Conservation (phyloP, 2,329 filamentous ascomycete genomes). For the Verticillium nonalfalfae region DNA sequence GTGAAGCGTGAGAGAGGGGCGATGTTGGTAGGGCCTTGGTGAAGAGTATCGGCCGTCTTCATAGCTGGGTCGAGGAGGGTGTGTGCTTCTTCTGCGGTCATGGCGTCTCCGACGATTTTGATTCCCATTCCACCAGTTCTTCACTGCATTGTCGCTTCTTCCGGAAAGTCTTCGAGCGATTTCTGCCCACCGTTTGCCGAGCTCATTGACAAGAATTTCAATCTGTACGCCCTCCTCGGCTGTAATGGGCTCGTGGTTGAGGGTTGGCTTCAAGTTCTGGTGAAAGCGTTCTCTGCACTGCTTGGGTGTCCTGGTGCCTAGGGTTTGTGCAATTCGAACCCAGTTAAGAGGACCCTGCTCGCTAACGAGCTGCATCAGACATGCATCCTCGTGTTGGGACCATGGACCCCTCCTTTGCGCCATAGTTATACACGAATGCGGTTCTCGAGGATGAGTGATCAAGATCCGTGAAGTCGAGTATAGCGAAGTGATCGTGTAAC, state of each 20-base stretch:
- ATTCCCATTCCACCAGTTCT: slow-evolving; percentile 97
- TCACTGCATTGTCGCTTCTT: slow-evolving; percentile 90
- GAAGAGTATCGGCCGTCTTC: slow-evolving; percentile 8
- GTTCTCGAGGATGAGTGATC: background rate
- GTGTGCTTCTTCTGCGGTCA: slow-evolving; percentile 27
- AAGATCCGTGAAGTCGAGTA: background rate
- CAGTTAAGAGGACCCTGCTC: slow-evolving; percentile 77
- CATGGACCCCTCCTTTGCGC: slow-evolving; percentile 62
- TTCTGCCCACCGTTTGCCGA: slow-evolving; percentile 89
- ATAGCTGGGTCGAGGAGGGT: slow-evolving; percentile 15
- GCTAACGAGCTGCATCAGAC: slow-evolving; percentile 64
- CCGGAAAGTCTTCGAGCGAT: slow-evolving; percentile 78
- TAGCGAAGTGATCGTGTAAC: background rate
- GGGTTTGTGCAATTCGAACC: slow-evolving; percentile 74
- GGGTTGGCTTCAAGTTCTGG: slow-evolving; percentile 77
- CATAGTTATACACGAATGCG: background rate
- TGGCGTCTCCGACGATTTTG: slow-evolving; percentile 69
- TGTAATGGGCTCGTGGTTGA: slow-evolving; percentile 70
- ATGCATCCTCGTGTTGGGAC: slow-evolving; percentile 70
- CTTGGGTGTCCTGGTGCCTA: slow-evolving; percentile 78
- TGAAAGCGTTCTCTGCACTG: slow-evolving; percentile 93
- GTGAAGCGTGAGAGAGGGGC: slow-evolving; percentile 12
- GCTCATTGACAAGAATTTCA: slow-evolving; percentile 66
- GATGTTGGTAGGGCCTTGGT: slow-evolving; percentile 16
- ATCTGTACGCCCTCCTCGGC: slow-evolving; percentile 66